A percentile compares a stretch with the other conserved stretches of the same genome.
Conservation (phyloP, 345 rosid genomes). For the Camelina hispida region DNA sequence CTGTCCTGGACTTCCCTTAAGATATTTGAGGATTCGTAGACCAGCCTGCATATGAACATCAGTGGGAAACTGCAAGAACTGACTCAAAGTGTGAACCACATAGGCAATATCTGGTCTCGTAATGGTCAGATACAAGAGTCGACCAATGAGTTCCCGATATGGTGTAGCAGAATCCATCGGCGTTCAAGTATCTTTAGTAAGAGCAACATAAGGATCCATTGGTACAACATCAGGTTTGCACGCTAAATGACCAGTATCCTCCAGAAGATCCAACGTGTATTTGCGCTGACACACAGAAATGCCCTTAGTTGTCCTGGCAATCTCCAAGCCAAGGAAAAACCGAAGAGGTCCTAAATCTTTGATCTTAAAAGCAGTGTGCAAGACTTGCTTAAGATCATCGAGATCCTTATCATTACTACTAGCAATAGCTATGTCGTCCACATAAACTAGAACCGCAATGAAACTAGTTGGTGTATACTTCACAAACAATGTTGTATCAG, state of each 20-base stretch:
- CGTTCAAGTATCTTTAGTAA: background rate
- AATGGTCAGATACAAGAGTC: background rate
- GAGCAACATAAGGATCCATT: background rate
- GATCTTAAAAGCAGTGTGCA: background rate
- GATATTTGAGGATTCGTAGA: background rate
- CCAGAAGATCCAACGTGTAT: background rate
- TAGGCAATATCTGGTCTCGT: background rate
- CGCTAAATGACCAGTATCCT: no score
- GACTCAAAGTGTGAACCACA: background rate
- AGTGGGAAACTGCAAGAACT: background rate
- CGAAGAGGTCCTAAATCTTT: background rate
- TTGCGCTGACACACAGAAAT: background rate
- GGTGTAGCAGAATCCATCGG: background rate
- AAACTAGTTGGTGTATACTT: no score
- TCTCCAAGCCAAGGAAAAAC: background rate
- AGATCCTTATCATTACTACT: no score
- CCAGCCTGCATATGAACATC: background rate
- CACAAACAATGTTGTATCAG: no score
- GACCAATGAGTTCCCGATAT: background rate
- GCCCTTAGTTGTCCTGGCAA: background rate
- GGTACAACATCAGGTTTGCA: background rate
- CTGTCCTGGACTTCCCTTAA: background rate
- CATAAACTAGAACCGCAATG: no score
- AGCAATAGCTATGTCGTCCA: no score
- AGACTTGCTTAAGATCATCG: rapidly evolving